Evolutionary conservation across 1,284 basidiomycete species (phyloP), one percentile per base, ranked within the genome.

Genomic region (Pholiota adiposa): DNA sequence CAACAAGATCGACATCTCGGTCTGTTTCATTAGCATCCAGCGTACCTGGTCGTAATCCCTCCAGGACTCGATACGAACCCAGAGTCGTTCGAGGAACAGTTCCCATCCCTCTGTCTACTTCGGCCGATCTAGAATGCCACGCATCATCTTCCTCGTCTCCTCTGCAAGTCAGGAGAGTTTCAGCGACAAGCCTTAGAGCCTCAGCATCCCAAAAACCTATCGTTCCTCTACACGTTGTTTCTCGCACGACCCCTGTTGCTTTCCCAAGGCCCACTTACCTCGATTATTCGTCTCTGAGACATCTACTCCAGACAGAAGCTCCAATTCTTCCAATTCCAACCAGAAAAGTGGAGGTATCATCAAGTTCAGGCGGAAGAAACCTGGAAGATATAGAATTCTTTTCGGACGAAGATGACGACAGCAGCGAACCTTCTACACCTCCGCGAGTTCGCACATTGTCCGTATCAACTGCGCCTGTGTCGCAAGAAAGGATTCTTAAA

Each of bases 231-330:
- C 66, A 69, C 49, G 57, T 68, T 43, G 63, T 69, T 29, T 60
- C 65, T 56, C 54, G 65, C 67, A 56, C 72, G 66, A 62, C 70
- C 61, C 68, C 79, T 62, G 65, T 71, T 16, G 70, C 81, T 16
- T 91, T 91, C 69, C 78, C 81, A 56, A 82, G 85, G 27, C 91
- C 91, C 1, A 71, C 84, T 1, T 93, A 93, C 72, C 81, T 93
- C 51, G 87, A 90, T 36, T 81, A 90, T 70, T 91, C 90, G 3
- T 83, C 87, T 3, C 76, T 93, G 52, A 84, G 87, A 55, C 78
- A 91, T 65, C 73, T 89, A 58, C 75, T 93, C 8, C 85, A 85
- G 59, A 86, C 87, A 1, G 89, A 92, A 62, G 68, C 80, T 0
- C 75, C 81, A 2, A 71, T 81, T 1, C 63, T 75, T 16, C 68